phyloP scores from a whole-genome alignment of 768 basidiomycete species.

The Naganishia friedmannii region DNA sequence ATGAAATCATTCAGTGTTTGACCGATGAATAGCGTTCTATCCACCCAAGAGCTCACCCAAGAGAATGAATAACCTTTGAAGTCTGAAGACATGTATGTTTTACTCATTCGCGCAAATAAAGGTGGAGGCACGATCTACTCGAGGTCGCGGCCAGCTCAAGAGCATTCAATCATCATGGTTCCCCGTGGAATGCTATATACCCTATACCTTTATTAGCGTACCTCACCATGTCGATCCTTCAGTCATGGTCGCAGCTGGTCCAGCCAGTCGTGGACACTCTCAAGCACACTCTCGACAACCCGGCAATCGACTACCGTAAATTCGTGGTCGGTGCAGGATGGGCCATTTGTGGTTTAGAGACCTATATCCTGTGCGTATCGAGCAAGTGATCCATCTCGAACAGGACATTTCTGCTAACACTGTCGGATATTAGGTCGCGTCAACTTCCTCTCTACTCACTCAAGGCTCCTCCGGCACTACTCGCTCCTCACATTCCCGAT shows the following conservation, averaged over 20 bases:
- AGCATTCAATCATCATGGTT: background rate
- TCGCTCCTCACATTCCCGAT: constrained; percentile 65
- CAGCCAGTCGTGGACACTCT: constrained; percentile 10
- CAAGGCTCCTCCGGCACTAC: constrained; percentile 65
- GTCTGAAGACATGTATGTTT: no score
- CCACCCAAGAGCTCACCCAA: no score
- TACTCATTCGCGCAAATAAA: background rate
- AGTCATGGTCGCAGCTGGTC: constrained; percentile 10
- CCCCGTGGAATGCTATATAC: background rate
- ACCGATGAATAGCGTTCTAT: no score
- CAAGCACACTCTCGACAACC: constrained; percentile 24
- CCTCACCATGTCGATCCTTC: constrained; percentile 11
- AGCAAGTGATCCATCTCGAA: background rate
- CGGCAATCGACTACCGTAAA: constrained; percentile 30
- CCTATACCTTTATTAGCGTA: background rate
- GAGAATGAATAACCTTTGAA: no score
- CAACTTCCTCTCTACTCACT: constrained; percentile 84
- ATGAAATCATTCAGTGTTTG: no score
- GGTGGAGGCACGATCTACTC: background rate
- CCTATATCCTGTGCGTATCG: constrained; percentile 28
- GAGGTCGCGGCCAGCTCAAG: background rate
- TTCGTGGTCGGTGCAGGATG: constrained; percentile 32
- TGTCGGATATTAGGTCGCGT: constrained; percentile 57
- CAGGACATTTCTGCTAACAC: background rate
- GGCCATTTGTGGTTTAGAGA: constrained; percentile 31